Evolutionary conservation across 306 rosid species (phyloP), one percentile per base, ranked within the genome.

Genomic region (Vachellia collinsii): DNA sequence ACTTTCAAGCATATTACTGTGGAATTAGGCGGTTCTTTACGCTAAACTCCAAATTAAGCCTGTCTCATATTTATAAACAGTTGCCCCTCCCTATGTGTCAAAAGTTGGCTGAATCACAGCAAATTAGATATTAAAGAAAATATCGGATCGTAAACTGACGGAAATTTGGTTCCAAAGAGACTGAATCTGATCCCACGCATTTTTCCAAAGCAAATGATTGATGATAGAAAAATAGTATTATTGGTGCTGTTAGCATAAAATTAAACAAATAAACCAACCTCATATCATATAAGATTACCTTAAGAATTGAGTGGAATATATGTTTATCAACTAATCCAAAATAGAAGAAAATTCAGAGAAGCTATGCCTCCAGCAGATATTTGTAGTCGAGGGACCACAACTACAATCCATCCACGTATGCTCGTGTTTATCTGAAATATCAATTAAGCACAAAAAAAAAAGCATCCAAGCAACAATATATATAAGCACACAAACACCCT

Each of bases 391-490:
- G 78, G 87, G 87, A 39, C 73, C 73, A 69, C 73, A 42, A 51
- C 84, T 83, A 80, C 77, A 75, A 36, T 71, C 70, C 81, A 34
- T 58, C 34, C 53, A 69, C 73, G 8, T 11, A 70, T 62, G 36
- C 73, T 79, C 43, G 42, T 53, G 61, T 50, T 64, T 75, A 84
- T 83, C 83, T 34, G 11, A 46, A 25, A 72, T 34, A 16, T 7
- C 68, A 34, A 16, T 66, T 7, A 39, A 53, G 12, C 71, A 7
- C 34, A 1, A 78, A 69, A 68, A 78, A 69, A 68, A 51, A 42
- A 8, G n/a, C 47, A 68, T 67, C 75, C 36, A 16, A 19, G 2
- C 19, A 54, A 54, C 46, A 7, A 82, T 58, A 75, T 75, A 75
- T 75, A 75, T 58, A 58, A 56, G 11, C 68, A 56, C 54, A 7